phyloP scores from a whole-genome alignment of 2,329 filamentous ascomycete species.

The Cladosporium sp. region DNA sequence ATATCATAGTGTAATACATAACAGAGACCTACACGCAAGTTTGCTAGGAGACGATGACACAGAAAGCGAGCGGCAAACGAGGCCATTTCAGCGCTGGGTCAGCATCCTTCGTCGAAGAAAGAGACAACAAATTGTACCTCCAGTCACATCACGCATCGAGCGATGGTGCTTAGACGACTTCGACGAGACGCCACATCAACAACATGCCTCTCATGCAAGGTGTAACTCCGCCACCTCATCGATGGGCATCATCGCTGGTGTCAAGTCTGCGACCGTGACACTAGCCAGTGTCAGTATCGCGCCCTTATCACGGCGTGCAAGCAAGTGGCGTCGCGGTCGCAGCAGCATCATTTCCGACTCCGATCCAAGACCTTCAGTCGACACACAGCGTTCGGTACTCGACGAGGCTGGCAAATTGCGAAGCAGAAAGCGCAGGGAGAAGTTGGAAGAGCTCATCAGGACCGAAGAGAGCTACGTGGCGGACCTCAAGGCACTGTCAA shows the following conservation, averaged over 20 bases:
- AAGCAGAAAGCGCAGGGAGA: slow-evolving; percentile 68
- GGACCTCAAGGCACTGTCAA: slow-evolving; percentile 79
- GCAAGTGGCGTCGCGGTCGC: slow-evolving; percentile 56
- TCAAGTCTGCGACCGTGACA: slow-evolving; percentile 78
- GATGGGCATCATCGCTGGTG: slow-evolving; percentile 71
- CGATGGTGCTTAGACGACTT: slow-evolving; percentile 36
- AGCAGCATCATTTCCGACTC: slow-evolving; percentile 60
- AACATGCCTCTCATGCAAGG: slow-evolving; percentile 32
- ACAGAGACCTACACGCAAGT: background rate
- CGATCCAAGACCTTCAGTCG: slow-evolving; percentile 61
- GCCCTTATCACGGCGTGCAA: slow-evolving; percentile 54
- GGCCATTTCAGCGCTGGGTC: slow-evolving; percentile 71
- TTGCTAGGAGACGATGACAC: background rate
- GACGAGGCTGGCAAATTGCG: slow-evolving; percentile 70
- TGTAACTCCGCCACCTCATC: slow-evolving; percentile 66
- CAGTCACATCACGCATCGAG: slow-evolving; percentile 31
- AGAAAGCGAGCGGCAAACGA: background rate
- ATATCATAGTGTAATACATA: slow-evolving; percentile 4
- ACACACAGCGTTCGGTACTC: slow-evolving; percentile 49
- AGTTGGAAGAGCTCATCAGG: slow-evolving; percentile 77
- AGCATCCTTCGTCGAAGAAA: slow-evolving; percentile 61
- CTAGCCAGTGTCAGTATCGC: slow-evolving; percentile 67
- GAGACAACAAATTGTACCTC: slow-evolving; percentile 40
- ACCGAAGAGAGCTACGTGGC: slow-evolving; percentile 88
- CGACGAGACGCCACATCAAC: slow-evolving; percentile 17